phyloP scores from a whole-genome alignment of 768 basidiomycete species.

The Lentinula aciculospora region DNA sequence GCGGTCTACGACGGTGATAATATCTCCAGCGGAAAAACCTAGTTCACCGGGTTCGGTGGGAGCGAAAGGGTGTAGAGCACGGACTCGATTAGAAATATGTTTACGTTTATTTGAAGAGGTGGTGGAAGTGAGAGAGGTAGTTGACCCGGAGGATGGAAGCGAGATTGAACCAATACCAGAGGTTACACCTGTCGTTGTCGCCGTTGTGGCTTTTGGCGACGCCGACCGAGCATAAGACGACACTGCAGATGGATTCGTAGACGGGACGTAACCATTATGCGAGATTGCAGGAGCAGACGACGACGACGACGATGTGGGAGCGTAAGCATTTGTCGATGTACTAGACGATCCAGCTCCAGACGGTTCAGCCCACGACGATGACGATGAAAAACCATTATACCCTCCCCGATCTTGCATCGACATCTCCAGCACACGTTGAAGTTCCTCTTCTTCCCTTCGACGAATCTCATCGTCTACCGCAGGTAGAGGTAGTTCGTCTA shows the following conservation, averaged over 20 bases:
- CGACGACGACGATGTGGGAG: not conserved
- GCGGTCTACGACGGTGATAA: conserved; percentile 92
- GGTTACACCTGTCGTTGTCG: conserved; percentile 10
- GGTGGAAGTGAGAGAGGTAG: conserved; percentile 50
- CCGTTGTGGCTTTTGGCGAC: conserved; percentile 10
- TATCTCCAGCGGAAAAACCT: conserved; percentile 85
- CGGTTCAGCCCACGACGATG: conserved; percentile 15
- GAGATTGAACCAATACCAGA: not conserved
- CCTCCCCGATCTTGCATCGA: conserved; percentile 92
- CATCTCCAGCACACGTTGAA: conserved; percentile 88
- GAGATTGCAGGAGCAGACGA: not conserved
- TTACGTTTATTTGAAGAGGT: conserved; percentile 26
- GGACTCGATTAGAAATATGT: conserved; percentile 70
- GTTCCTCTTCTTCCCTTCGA: conserved; percentile 88
- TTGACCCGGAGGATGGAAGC: conserved; percentile 46
- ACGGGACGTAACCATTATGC: conserved; percentile 2
- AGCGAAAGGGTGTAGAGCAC: conserved; percentile 85
- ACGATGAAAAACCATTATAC: conserved; percentile 31
- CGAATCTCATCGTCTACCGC: conserved; percentile 74
- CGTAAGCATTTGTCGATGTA: not conserved
- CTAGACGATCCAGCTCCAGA: conserved; percentile 25
- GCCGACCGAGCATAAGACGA: not conserved
- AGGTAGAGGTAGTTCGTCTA: conserved; percentile 60
- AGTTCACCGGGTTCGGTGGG: conserved; percentile 87
- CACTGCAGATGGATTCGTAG: not conserved